Evolutionary conservation across 73 alveolate genomes (phyloP), one percentile per base, ranked within the genome.

Genomic region (Blepharisma japonicum): DNA sequence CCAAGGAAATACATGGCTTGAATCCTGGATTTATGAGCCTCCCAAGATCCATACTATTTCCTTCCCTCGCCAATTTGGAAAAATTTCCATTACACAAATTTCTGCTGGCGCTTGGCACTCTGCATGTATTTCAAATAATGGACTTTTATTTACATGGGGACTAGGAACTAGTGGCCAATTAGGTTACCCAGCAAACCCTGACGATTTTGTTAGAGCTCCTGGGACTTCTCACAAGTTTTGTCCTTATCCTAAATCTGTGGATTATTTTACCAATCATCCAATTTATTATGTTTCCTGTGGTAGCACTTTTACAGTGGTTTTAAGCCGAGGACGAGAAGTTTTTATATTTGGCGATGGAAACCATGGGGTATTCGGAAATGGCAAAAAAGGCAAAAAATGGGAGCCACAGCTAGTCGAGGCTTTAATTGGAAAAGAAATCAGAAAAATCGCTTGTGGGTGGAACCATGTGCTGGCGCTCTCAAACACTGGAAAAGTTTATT

Each of bases 61-160:
- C 5, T 61, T 61, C 39, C 74, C 74, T 18, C 38, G 46, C 5
- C 39, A 25, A 20, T 20, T 61, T 39, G 46, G 74, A 9, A 25
- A 14, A 61, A 61, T 61, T 8, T 8, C 18, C 39, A 61, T 61
- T 25, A 1, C 23, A n/a, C 14, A 39, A 14, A 61, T 61, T 25
- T 61, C 74, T 14, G 47, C 74, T 14, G 74, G 74, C 3, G 47
- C 47, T 25, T 61, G 74, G 74, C 74, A 61, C 47, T 61, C 74
- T 14, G 74, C 74, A 18, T 61, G 74, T 25, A 39, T 61, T 25
- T 14, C 50, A 0, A 39, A 61, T 9, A 25, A 0, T 14, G 38
- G n/a, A 18, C 2, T 14, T 14, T n/a, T 61, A 11, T 61, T 61
- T 25, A 25, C 74, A 14, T 61, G 74, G 74, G 74, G 74, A 20